Conservation (phyloP, 2,329 filamentous ascomycete genomes). For the Fusarium temperatum region DNA sequence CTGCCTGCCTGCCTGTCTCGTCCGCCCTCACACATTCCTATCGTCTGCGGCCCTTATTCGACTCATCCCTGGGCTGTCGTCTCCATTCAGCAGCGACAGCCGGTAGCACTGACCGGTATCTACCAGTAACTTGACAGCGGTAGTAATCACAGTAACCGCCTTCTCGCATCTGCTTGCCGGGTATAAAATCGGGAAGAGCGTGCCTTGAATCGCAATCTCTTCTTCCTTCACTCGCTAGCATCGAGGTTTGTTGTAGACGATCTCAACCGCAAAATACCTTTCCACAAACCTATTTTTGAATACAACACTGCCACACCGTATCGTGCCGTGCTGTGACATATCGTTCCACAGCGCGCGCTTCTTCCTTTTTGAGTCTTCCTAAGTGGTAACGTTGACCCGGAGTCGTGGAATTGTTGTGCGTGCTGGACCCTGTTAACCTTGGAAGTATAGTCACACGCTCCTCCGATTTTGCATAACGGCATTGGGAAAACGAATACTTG, state of each 20-base stretch:
- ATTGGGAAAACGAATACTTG: slow-evolving; percentile 1
- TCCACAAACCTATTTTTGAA: neutral
- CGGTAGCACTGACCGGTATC: neutral
- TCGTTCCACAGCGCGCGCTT: neutral
- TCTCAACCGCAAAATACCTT: neutral
- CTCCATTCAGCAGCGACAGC: slow-evolving; percentile 19
- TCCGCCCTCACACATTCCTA: slow-evolving; percentile 10
- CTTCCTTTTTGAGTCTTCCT: neutral
- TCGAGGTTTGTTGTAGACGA: neutral
- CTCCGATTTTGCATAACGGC: neutral
- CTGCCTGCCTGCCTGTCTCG: slow-evolving; percentile 11
- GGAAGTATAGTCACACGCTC: slow-evolving; percentile 3
- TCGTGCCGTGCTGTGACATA: neutral
- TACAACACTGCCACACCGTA: neutral
- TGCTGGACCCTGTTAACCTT: slow-evolving; percentile 5
- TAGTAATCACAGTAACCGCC: neutral
- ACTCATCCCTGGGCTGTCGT: neutral
- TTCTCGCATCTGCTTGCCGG: slow-evolving; percentile 1
- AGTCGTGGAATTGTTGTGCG: slow-evolving; percentile 8
- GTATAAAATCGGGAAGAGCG: slow-evolving; percentile 40
- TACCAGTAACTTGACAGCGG: neutral
- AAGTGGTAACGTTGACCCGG: neutral
- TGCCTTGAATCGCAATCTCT: slow-evolving; percentile 26
- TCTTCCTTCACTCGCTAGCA: slow-evolving; percentile 22
- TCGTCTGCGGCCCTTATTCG: slow-evolving; percentile 17